A percentile compares a stretch with the other conserved stretches of the same genome.
These are phyloP conservation scores for Aureobasidium melanogenum DNA, from an alignment of 2,329 filamentous ascomycete species.

Conservation along the genomic window DNA sequence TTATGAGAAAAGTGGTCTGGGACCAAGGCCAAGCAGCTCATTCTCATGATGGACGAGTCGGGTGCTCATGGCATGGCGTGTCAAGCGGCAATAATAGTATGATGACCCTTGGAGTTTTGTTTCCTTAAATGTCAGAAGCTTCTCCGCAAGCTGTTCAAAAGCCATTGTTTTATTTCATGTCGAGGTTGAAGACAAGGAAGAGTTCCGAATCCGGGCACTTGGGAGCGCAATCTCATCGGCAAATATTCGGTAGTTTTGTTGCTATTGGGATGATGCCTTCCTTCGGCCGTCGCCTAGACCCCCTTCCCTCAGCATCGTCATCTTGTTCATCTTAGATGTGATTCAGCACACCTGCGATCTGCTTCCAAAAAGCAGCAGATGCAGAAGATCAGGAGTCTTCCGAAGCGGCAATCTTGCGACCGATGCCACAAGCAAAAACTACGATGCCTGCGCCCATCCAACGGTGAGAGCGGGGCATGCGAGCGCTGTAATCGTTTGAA, in stretches of 20 bases:
- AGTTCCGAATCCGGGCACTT: too few relatives aligned
- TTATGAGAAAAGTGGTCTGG: constrained; percentile 25
- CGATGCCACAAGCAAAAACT: not conserved
- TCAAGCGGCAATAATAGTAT: not conserved
- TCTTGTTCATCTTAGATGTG: too few relatives aligned
- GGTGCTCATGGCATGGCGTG: not conserved
- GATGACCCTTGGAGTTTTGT: not conserved
- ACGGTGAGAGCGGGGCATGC: not conserved
- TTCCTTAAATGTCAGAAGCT: not conserved
- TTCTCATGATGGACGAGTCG: not conserved
- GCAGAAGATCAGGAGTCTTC: not conserved
- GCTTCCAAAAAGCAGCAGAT: not conserved
- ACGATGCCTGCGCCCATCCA: not conserved
- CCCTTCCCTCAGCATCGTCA: too few relatives aligned
- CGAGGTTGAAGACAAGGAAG: too few relatives aligned
- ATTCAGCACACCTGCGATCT: too few relatives aligned
- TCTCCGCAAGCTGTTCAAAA: too few relatives aligned
- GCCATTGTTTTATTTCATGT: too few relatives aligned
- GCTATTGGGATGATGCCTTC: too few relatives aligned
- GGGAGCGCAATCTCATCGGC: too few relatives aligned
- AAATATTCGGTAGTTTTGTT: too few relatives aligned
- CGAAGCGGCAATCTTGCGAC: not conserved
- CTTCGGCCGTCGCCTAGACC: too few relatives aligned
- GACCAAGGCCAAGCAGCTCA: not conserved
- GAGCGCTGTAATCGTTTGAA: not conserved